Conservation (phyloP, 169 alveolate species). For the Theileria parva region DNA sequence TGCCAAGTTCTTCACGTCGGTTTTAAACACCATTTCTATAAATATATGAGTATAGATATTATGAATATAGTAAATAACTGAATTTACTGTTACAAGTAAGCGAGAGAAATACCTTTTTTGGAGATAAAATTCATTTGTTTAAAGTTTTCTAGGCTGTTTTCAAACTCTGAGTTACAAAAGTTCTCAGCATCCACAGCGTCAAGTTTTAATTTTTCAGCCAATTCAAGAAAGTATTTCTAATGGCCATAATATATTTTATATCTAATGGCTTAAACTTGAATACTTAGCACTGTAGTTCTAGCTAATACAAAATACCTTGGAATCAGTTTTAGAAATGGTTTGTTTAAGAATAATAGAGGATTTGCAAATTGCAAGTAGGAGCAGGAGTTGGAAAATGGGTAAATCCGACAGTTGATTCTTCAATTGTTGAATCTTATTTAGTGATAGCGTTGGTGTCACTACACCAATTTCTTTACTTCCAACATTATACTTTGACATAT, state of each 20-base stretch:
- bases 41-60: neutral
- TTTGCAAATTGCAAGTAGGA: slow-evolving; percentile 39
- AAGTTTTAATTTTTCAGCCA: slow-evolving; percentile 45
- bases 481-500: slow-evolving; percentile 40
- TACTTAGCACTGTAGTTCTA: neutral
- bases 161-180: slow-evolving; percentile 55
- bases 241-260: neutral
- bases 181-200: slow-evolving; percentile 40
- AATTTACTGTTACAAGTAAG: neutral
- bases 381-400: slow-evolving; percentile 57
- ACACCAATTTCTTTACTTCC: slow-evolving; percentile 51
- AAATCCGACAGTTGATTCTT: slow-evolving; percentile 23
- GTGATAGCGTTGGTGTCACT: slow-evolving; percentile 61
- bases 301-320: slow-evolving; percentile 21
- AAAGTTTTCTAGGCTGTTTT: slow-evolving; percentile 41
- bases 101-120: neutral
- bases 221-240: slow-evolving; percentile 41
- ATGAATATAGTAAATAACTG: neutral
- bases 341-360: slow-evolving; percentile 19
- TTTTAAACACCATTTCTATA: slow-evolving; percentile 23
- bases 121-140: slow-evolving; percentile 34
- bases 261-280: neutral
- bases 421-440: slow-evolving; percentile 37
- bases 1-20: slow-evolving; percentile 31
- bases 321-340: slow-evolving; percentile 8